phyloP scores from a whole-genome alignment of 2,329 filamentous ascomycete species.

The Calonectria multiphialidica region DNA sequence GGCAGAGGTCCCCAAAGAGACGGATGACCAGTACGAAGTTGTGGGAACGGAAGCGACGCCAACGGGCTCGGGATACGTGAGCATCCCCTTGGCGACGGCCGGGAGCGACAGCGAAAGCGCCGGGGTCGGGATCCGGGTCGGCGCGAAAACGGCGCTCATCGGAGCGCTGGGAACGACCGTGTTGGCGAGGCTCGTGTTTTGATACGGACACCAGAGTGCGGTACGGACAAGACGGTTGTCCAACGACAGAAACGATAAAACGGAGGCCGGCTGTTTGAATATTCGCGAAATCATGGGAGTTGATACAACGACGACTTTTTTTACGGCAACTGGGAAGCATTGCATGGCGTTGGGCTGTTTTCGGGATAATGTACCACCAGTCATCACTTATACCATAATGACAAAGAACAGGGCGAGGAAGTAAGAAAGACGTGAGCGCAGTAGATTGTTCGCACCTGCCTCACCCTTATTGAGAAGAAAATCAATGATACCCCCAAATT shows the following conservation, averaged over 20 bases:
- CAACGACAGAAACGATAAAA: not conserved
- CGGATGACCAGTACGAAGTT: constrained; percentile 42
- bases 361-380: not conserved
- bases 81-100: constrained; percentile 31
- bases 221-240: not conserved
- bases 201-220: not conserved
- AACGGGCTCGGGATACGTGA: constrained; percentile 26
- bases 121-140: not conserved
- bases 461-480: not conserved
- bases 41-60: constrained; percentile 38
- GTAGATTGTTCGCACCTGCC: not conserved
- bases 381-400: not conserved
- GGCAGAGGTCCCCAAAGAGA: constrained; percentile 50
- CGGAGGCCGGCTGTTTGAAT: not conserved
- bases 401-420: not conserved
- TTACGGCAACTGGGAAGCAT: not conserved
- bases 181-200: constrained; percentile 19
- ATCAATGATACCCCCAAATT: not conserved
- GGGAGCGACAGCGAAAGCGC: constrained; percentile 15
- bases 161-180: constrained; percentile 13
- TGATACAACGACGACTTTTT: not conserved
- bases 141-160: constrained; percentile 2
- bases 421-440: not conserved
- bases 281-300: not conserved
- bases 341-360: not conserved